Percentiles rank a stretch among this genome's conserved stretches.
These are phyloP conservation scores for Haplosporangium sp. DNA, from an alignment of 371 early-diverging fungal genomes.

Conservation along the genomic window DNA sequence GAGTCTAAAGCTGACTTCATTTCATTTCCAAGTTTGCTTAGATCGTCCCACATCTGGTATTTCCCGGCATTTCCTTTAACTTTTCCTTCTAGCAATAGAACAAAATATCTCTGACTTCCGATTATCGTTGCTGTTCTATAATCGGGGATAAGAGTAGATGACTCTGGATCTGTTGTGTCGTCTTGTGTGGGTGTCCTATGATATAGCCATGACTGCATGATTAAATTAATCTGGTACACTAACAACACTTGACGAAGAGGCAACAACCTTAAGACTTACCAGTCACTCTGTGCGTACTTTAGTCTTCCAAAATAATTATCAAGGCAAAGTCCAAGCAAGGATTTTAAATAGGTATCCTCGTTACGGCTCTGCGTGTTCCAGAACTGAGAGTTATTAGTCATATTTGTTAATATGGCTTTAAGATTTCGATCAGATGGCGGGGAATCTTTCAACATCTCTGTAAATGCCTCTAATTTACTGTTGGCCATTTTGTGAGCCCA, in stretches of 20 bases:
- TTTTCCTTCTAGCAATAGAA: slow-evolving; percentile 30
- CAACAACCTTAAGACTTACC: slow-evolving; percentile 20
- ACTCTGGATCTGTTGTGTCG: slow-evolving; percentile 12
- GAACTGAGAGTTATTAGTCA: slow-evolving; percentile 20
- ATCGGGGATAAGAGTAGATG: slow-evolving; percentile 21
- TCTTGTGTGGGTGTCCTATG: slow-evolving; percentile 10
- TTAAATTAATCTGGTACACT: no score
- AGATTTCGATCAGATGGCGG: slow-evolving; percentile 24
- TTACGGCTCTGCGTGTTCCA: slow-evolving; percentile 23
- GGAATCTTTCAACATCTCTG: slow-evolving; percentile 16
- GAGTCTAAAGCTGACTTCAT: slow-evolving; percentile 30
- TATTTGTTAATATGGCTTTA: slow-evolving; percentile 34
- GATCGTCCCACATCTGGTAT: slow-evolving; percentile 31
- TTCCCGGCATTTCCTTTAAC: slow-evolving; percentile 10
- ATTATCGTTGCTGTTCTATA: slow-evolving; percentile 16
- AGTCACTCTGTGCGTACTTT: slow-evolving; percentile 22
- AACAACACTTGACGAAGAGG: no score
- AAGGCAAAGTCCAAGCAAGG: slow-evolving; percentile 23
- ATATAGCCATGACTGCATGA: no score
- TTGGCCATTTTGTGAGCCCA: slow-evolving; percentile 26
- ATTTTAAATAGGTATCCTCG: slow-evolving; percentile 37
- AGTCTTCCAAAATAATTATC: slow-evolving; percentile 38
- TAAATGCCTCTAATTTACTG: slow-evolving; percentile 11
- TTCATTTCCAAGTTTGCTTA: slow-evolving; percentile 18
- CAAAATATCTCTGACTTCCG: slow-evolving; percentile 15